These are phyloP conservation scores for Naematelia encephala DNA, from an alignment of 768 basidiomycete genomes.

Conservation along the genomic window DNA sequence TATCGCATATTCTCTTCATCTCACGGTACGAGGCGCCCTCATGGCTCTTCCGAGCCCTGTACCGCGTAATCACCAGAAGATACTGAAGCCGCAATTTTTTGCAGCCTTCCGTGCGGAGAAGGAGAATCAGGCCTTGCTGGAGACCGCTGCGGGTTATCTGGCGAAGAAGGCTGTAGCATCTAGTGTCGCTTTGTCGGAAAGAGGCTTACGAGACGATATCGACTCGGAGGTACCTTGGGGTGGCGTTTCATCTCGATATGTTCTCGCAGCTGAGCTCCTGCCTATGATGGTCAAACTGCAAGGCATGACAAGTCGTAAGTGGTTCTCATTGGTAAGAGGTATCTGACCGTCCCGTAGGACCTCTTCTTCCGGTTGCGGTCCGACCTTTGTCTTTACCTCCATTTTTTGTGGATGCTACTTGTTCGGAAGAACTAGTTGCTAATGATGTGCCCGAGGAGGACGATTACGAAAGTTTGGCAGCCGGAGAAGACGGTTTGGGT, in stretches of 20 bases:
- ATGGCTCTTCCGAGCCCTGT: slow-evolving; percentile 86
- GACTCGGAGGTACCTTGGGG: slow-evolving; percentile 22
- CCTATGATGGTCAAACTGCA: slow-evolving; percentile 44
- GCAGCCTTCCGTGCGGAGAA: slow-evolving; percentile 27
- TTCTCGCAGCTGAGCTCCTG: slow-evolving; percentile 37
- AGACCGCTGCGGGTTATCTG: slow-evolving; percentile 30
- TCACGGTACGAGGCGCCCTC: slow-evolving; percentile 75
- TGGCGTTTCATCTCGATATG: slow-evolving; percentile 26
- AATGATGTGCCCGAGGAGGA: slow-evolving; percentile 15
- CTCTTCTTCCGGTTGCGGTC: slow-evolving; percentile 26
- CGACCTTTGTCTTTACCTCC: slow-evolving; percentile 26
- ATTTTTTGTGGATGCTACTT: neutral
- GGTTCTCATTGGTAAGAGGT: neutral
- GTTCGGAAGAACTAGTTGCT: slow-evolving; percentile 15
- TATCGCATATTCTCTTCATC: slow-evolving; percentile 70
- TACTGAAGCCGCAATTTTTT: slow-evolving; percentile 81
- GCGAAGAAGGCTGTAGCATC: slow-evolving; percentile 25
- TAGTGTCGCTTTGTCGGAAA: slow-evolving; percentile 13
- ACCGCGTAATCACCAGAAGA: slow-evolving; percentile 61
- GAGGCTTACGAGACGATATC: neutral
- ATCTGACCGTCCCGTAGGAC: slow-evolving; percentile 13
- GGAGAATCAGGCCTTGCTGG: slow-evolving; percentile 28
- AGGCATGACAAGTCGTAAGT: slow-evolving; percentile 19
- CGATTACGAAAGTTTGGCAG: slow-evolving; percentile 9
- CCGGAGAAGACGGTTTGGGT: slow-evolving; percentile 23